Percentiles rank a stretch among this genome's conserved stretches.
Conservation (phyloP, 2,329 filamentous ascomycete species). For the Incumbomyces lentus region DNA sequence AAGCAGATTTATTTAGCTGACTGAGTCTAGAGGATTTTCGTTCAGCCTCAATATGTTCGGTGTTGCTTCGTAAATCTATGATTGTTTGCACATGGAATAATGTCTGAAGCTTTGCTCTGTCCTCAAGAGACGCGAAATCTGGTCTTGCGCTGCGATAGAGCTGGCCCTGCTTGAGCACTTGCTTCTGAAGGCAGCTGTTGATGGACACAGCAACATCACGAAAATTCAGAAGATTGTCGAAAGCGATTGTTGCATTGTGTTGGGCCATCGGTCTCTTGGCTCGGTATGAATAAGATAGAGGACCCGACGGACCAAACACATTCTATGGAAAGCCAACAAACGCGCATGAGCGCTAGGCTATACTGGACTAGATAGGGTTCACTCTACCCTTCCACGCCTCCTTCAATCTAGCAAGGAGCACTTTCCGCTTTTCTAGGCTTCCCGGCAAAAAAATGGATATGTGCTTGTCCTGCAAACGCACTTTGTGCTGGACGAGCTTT, state of each 20-base stretch:
- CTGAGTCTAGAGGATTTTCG: slow-evolving; percentile 46
- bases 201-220: slow-evolving; percentile 54
- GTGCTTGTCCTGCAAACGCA: too few relatives aligned
- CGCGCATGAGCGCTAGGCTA: too few relatives aligned
- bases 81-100: slow-evolving; percentile 59
- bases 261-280: not conserved
- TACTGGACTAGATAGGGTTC: too few relatives aligned
- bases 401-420: too few relatives aligned
- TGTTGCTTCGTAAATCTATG: slow-evolving; percentile 71
- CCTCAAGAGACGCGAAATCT: slow-evolving; percentile 61
- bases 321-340: too few relatives aligned
- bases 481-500: too few relatives aligned
- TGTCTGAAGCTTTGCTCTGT: slow-evolving; percentile 49
- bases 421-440: too few relatives aligned
- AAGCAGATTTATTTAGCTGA: slow-evolving; percentile 6
- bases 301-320: too few relatives aligned
- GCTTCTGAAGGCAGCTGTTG: not conserved
- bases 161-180: slow-evolving; percentile 48
- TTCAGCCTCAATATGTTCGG: slow-evolving; percentile 61
- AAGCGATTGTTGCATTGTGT: slow-evolving; percentile 11
- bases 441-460: too few relatives aligned
- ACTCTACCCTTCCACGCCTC: too few relatives aligned
- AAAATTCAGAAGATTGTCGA: slow-evolving; percentile 61
- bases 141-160: slow-evolving; percentile 57
- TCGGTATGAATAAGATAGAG: not conserved